Evolutionary conservation across 75 land plant genomes (phyloP).

Genomic region (Picea glauca): DNA sequence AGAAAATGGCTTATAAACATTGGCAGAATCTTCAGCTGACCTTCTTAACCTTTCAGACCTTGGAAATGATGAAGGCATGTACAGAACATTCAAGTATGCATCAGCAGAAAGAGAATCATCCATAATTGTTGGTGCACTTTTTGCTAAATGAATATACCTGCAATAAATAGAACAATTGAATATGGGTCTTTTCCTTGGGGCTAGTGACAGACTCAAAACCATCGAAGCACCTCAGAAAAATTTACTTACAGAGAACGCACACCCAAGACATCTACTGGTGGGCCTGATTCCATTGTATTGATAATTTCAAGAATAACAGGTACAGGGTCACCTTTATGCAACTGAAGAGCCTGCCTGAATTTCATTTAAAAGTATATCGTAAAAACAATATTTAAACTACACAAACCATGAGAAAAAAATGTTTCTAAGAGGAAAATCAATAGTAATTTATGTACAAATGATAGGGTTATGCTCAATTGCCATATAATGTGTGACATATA

Average conservation of each 20-base stretch:
- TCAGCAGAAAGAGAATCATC: slow-evolving; percentile 99
- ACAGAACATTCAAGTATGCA: slow-evolving; percentile 90
- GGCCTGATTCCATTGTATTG: slow-evolving; percentile 80
- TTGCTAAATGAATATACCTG: slow-evolving; percentile 98
- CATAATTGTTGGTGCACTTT: slow-evolving; percentile 85
- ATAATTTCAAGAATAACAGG: slow-evolving; percentile 74
- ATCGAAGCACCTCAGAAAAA: not conserved
- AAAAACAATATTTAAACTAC: not conserved
- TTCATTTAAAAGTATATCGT: slow-evolving; percentile 2
- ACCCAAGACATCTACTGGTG: slow-evolving; percentile 87
- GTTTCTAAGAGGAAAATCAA: not conserved
- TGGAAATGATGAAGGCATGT: slow-evolving; percentile 94
- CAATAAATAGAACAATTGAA: slow-evolving; percentile 8
- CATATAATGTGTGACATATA: not conserved
- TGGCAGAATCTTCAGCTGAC: slow-evolving; percentile 49
- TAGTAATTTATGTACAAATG: not conserved
- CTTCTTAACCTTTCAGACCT: slow-evolving; percentile 83
- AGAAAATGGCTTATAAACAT: slow-evolving; percentile 30
- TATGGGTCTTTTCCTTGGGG: not conserved
- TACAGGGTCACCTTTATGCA: slow-evolving; percentile 71
- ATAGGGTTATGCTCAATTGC: not conserved
- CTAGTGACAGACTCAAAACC: not conserved
- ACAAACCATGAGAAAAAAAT: not conserved
- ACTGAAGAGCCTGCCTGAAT: slow-evolving; percentile 84
- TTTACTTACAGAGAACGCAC: slow-evolving; percentile 84